Base-by-base conservation (phyloP, 208 protist genomes). In the Acanthamoeba sp. region DNA sequence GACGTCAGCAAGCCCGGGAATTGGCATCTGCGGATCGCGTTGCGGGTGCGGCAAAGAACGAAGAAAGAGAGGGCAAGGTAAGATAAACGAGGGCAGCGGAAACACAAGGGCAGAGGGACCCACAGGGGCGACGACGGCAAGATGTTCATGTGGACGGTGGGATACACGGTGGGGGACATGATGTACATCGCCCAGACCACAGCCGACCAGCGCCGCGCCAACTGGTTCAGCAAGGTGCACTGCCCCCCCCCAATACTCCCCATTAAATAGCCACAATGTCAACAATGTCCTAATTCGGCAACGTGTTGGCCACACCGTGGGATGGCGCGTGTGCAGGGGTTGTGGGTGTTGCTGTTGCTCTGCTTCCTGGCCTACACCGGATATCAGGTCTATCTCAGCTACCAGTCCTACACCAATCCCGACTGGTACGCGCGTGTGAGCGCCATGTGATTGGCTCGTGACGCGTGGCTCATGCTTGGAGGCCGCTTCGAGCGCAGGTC, bases 121-220 rank as follows among this genome's bases (percentile, higher is more conserved):
- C 12, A 24, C 16, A 57, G 18, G 16, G 52, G 27, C 59, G 34
- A 34, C 59, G 18, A 24, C 4, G 52, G 52, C 59, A 80, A 80
- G 71, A 82, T 82, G 71, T 82, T 40, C 7, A 82, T 82, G 71
- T 82, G 71, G 71, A 82, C 71, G 71, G 71, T 82, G 71, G 71
- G 71, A 1, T 82, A 82, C 10, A 82, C 71, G 71, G 71, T 82
- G 34, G 71, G 71, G 71, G 71, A 82, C 27, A 50, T 50, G 38
- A 40, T 82, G 38, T 82, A 82, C 71, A 82, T 82, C 14, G 71
- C 71, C 40, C 71, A 82, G 36, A 82, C 71, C 20, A 82, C 71
- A 1, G 71, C 71, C 71, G 71, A 82, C 71, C 71, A 82, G 71
- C 71, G 71, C 14, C 71, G 71, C 5, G 38, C 71, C 38, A 82